Evolutionary conservation across 2,329 filamentous ascomycete genomes (phyloP), one percentile per base, ranked within the genome.

Genomic region (Hypoxylon sp.): DNA sequence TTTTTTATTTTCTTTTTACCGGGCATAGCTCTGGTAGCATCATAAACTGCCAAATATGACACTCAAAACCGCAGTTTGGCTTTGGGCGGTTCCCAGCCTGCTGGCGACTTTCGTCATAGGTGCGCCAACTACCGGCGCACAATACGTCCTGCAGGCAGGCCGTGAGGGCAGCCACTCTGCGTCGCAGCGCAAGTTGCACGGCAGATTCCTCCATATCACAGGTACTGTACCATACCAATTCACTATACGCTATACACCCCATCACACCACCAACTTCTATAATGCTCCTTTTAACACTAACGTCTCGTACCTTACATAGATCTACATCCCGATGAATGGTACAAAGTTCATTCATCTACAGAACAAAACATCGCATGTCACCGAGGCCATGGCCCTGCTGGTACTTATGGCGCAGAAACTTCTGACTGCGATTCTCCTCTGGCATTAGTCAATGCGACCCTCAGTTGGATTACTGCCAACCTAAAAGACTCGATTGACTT

Each of bases 261-360:
- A 47, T 48, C 62, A 56, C 54, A 59, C 50, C 39, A 78, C 57
- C 71, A 73, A 65, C 60, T 26, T 46, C 22, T 64, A 31, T 52
- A 47, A 39, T 53, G 31, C 56, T 47, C 24, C 48, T 70, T 59
- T 70, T 26, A 19, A 53, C 53, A 54, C 70, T 62, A 63, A 69
- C 37, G 22, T 47, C 51, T 42, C 52, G 50, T 63, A 63, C 70
- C 65, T 70, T 65, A 61, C 48, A 60, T 65, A 97, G 96, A 99
- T 82, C 87, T 98, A 74, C 96, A 99, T 77, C 94, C 94, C 51
- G 96, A 99, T 79, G 88, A 89, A 47, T 92, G 93, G 81, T 99
- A 98, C 85, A 91, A 93, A 80, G 81, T 87, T 6, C 91, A 94
- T 79, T 88, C 93, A 10, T 92, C 92, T 24, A 92, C 92, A 48